Evolutionary conservation across 202 grass and related monocot species (phyloP).

Genomic region (Cymbopogon flexuosus): DNA sequence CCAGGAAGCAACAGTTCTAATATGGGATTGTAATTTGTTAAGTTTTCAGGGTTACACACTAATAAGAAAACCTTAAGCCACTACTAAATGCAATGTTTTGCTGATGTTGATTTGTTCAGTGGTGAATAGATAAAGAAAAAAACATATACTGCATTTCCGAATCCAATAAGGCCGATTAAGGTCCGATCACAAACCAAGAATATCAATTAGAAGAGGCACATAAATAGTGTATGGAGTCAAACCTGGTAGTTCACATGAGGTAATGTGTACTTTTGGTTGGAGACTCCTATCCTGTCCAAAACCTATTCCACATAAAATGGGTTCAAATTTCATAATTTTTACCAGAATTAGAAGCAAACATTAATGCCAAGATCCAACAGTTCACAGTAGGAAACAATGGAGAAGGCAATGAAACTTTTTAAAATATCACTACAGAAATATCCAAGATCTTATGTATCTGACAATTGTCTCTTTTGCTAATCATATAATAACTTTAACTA

Average conservation of each 20-base stretch:
- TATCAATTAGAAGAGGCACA: background rate
- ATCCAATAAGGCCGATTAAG: background rate
- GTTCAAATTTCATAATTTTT: background rate
- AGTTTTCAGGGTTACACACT: background rate
- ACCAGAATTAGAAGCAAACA: background rate
- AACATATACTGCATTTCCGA: background rate
- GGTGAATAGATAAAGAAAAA: background rate
- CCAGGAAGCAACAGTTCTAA: background rate
- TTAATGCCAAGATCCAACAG: background rate
- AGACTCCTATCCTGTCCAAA: background rate
- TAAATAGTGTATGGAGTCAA: background rate
- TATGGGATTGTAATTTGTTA: background rate
- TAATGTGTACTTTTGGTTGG: background rate
- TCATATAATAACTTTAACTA: background rate
- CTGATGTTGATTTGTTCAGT: background rate
- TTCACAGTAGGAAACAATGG: background rate
- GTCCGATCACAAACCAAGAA: background rate
- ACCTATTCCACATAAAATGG: slow-evolving; percentile 16
- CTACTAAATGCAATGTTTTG: background rate
- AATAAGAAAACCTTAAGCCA: slow-evolving; percentile 8
- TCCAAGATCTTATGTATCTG: background rate
- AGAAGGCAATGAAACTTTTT: background rate
- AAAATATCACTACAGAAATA: background rate
- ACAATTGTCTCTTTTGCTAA: background rate
- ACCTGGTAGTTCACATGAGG: slow-evolving; percentile 24